Percentiles rank a stretch among this genome's conserved stretches.
Conservation (phyloP, 345 rosid genomes). For the Ceriops decandra region DNA sequence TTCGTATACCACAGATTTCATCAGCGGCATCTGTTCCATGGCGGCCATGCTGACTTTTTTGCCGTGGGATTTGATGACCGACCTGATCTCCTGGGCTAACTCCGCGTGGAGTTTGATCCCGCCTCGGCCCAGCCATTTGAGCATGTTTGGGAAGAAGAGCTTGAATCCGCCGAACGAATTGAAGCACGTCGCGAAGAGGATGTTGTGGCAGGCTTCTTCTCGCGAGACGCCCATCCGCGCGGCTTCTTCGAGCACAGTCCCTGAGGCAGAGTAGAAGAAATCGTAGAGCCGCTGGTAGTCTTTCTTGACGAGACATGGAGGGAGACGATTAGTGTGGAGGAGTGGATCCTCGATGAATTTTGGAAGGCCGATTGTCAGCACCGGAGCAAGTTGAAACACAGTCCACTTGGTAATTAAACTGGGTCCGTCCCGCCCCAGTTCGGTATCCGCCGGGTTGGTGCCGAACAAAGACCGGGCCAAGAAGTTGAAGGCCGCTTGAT, state of each 20-base stretch:
- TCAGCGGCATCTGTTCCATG: slow-evolving; percentile 71
- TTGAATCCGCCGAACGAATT: slow-evolving; percentile 86
- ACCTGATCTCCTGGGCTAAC: slow-evolving; percentile 72
- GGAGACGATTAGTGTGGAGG: slow-evolving; percentile 60
- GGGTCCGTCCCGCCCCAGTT: slow-evolving; percentile 66
- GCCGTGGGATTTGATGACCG: slow-evolving; percentile 53
- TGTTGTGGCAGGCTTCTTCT: slow-evolving; percentile 82
- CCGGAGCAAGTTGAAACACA: slow-evolving; percentile 54
- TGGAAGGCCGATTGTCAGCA: slow-evolving; percentile 61
- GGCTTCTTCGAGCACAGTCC: slow-evolving; percentile 62
- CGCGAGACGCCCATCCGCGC: slow-evolving; percentile 59
- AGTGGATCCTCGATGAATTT: slow-evolving; percentile 43
- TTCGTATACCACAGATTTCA: slow-evolving; percentile 79
- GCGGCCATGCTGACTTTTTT: slow-evolving; percentile 67
- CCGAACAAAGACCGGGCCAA: slow-evolving; percentile 52
- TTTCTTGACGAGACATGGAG: slow-evolving; percentile 50
- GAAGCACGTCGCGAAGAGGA: slow-evolving; percentile 80
- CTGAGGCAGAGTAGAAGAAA: slow-evolving; percentile 53
- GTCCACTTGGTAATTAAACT: slow-evolving; percentile 59
- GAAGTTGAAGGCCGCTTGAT: slow-evolving; percentile 70
- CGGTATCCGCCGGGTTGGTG: slow-evolving; percentile 49
- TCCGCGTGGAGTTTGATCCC: slow-evolving; percentile 55
- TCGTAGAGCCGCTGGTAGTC: slow-evolving; percentile 76
- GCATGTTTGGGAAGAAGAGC: slow-evolving; percentile 51
- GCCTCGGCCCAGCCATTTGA: slow-evolving; percentile 70